Evolutionary conservation across 2,329 filamentous ascomycete genomes (phyloP), one percentile per base, ranked within the genome.

Genomic region (Harringtonia lauricola): DNA sequence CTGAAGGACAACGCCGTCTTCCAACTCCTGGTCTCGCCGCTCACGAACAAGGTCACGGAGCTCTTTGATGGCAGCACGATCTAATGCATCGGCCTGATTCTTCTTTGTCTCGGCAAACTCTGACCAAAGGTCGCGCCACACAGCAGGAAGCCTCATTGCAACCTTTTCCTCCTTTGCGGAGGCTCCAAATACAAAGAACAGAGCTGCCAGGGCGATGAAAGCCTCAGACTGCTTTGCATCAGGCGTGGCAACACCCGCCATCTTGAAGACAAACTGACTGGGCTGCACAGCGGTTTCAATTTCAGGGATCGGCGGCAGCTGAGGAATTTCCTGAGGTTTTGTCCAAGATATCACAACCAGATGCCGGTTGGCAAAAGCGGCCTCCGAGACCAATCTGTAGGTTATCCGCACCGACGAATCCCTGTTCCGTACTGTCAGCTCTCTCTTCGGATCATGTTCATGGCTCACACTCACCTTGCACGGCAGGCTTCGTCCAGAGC

Each of bases 401-500:
- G 64, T 66, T 21, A 95, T 63, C 52, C 74, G 82, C 26, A 74
- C 83, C 4, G 71, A 71, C 2, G 81, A 67, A 57, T 95, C 87
- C 61, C 86, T 84, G 50, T 43, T 6, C 37, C 21, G 45, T 53
- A 43, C 43, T 43, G 48, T 47, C 15, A 51, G 47, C 34, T 39
- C 35, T 41, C 44, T 44, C n/a, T n/a, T n/a, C n/a, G n/a, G n/a
- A 26, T 26, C 24, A 26, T 6, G 10, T 26, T 26, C 10, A 26
- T 10, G 24, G 24, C 24, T 10, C 10, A 3, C 12, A 48, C 59
- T 52, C 61, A 83, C 82, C 82, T 82, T 49, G 87, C 77, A 53
- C 83, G 81, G 59, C 89, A 94, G n/a, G 86, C 77, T 59, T 95
- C 89, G 59, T 95, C 88, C 13, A 96, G 64, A 24, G 86, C 72